phyloP scores from a whole-genome alignment of 2,329 filamentous ascomycete genomes.

The Arthroderma sp. region DNA sequence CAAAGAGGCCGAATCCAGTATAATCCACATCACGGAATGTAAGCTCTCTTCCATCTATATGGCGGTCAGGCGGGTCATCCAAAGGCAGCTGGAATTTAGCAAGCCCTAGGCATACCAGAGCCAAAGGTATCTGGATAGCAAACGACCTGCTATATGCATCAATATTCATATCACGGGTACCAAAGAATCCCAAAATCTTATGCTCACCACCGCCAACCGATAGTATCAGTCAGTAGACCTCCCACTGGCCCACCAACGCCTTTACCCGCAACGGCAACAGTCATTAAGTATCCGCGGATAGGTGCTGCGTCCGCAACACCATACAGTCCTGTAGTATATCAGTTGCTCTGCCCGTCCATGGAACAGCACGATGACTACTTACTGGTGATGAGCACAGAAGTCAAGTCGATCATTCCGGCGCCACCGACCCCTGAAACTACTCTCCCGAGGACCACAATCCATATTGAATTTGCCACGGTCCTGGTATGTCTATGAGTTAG shows the following conservation, averaged over 20 bases:
- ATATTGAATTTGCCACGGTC: background rate
- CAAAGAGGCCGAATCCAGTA: too few species aligned
- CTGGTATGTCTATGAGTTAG: background rate
- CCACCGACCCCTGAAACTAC: background rate
- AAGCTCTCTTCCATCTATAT: too few species aligned
- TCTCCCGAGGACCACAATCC: background rate
- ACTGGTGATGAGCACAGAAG: background rate
- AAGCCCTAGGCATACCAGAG: background rate
- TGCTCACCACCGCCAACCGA: slow-evolving; percentile 41
- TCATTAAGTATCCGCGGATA: background rate
- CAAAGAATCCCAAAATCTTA: slow-evolving; percentile 21
- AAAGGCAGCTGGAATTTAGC: too few species aligned
- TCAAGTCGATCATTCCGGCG: slow-evolving; percentile 1
- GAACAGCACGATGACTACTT: background rate
- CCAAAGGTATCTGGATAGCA: slow-evolving; percentile 43
- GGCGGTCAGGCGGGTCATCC: too few species aligned
- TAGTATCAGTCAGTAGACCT: background rate
- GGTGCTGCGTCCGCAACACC: too few species aligned
- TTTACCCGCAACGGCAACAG: background rate
- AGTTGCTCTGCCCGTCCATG: background rate
- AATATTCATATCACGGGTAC: too few species aligned
- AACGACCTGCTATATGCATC: slow-evolving; percentile 48
- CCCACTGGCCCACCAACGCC: background rate
- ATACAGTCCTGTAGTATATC: too few species aligned
- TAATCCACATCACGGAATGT: too few species aligned